These are phyloP conservation scores for Seiridium unicorne DNA, from an alignment of 2,329 filamentous ascomycete species.

Conservation along the genomic window DNA sequence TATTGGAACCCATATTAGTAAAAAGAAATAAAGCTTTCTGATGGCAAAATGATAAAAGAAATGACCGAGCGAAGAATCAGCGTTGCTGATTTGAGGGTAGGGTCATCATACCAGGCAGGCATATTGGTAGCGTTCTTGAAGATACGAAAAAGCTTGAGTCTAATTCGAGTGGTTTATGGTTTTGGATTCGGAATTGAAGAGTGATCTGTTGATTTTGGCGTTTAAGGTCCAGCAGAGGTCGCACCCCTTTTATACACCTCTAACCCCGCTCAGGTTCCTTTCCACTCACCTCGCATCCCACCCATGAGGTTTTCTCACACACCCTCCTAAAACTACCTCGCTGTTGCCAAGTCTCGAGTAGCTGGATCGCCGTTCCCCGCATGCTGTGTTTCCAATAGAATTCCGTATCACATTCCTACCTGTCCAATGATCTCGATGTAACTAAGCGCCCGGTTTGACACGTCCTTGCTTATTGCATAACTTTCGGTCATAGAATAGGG, in stretches of 20 bases:
- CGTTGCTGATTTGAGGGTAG: background rate
- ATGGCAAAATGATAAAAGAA: background rate
- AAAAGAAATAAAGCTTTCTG: background rate
- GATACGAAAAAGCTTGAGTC: background rate
- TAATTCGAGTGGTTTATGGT: background rate
- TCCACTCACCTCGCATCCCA: background rate
- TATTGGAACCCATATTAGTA: background rate
- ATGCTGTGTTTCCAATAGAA: background rate
- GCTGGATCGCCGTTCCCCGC: background rate
- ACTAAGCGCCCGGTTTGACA: slow-evolving; percentile 1
- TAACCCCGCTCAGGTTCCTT: background rate
- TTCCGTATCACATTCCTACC: background rate
- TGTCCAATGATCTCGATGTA: background rate
- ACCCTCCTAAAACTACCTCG: background rate
- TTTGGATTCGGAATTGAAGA: background rate
- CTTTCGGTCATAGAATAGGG: background rate
- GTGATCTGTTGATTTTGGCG: background rate
- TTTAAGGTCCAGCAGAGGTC: background rate
- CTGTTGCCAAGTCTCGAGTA: background rate
- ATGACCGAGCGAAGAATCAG: too few species aligned
- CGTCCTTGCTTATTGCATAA: background rate
- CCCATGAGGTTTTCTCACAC: background rate
- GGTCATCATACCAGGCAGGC: slow-evolving; percentile 4
- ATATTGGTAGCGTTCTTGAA: background rate
- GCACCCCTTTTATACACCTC: background rate